Percentiles rank a stretch among this genome's conserved stretches.
Evolutionary conservation across 345 rosid genomes (phyloP).

Genomic region (Fremontodendron californicum): DNA sequence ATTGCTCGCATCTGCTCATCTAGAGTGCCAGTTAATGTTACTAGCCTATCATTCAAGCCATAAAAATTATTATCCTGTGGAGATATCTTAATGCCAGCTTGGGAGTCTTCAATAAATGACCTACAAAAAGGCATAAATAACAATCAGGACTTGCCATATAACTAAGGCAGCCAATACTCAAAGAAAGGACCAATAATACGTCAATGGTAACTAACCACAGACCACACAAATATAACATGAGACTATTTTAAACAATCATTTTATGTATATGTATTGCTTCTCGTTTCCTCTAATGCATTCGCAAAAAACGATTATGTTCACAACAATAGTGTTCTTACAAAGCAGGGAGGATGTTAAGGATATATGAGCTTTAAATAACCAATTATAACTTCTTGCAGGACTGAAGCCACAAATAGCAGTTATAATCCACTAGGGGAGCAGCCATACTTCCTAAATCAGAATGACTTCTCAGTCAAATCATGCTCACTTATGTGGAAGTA

Average conservation of each 20-base stretch:
- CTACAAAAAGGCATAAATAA: constrained; percentile 36
- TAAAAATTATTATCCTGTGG: constrained; percentile 80
- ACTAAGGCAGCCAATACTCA: not conserved
- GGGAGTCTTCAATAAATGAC: constrained; percentile 95
- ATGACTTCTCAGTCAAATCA: not conserved
- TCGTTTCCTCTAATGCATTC: not conserved
- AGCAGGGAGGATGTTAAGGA: not conserved
- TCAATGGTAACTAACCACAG: not conserved
- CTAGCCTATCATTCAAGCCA: constrained; percentile 93
- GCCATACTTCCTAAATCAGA: not conserved
- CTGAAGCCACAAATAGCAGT: not conserved
- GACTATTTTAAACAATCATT: not conserved
- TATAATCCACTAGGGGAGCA: not conserved
- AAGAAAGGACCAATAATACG: not conserved
- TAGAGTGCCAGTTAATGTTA: constrained; percentile 75
- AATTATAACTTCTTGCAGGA: not conserved
- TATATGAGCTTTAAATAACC: not conserved
- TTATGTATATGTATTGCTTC: not conserved
- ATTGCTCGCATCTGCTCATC: constrained; percentile 92
- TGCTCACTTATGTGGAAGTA: not conserved
- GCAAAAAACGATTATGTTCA: not conserved
- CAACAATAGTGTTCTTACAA: not conserved
- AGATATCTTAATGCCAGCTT: constrained; percentile 93
- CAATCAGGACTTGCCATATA: constrained; percentile 19
- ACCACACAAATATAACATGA: not conserved